phyloP scores from a whole-genome alignment of 441 rosid species.

The Daphne laureola region DNA sequence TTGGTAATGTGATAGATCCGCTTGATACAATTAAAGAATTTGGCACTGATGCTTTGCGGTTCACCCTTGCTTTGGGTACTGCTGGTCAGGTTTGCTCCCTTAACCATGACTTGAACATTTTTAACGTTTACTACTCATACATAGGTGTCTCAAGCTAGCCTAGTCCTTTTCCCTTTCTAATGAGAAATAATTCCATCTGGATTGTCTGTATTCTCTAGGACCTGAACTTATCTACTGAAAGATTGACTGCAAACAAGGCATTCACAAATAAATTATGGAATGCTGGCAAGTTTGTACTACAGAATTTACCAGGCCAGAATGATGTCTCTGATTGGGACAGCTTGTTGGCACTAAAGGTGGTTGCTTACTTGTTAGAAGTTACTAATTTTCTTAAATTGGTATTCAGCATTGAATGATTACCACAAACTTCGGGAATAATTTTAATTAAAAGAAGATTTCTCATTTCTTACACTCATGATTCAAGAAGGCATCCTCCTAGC shows the following conservation, averaged over 20 bases:
- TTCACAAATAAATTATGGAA: constrained; percentile 97
- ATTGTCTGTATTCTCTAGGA: constrained; percentile 62
- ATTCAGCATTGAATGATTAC: constrained; percentile 4
- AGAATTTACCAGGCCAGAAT: constrained; percentile 65
- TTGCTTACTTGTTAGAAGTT: constrained; percentile 14
- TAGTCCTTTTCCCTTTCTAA: constrained; percentile 15
- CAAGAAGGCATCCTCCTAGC: too few species aligned
- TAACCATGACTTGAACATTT: not conserved
- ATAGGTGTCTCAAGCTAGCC: constrained; percentile 9
- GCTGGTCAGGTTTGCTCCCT: constrained; percentile 83
- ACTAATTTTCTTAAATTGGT: constrained; percentile 7
- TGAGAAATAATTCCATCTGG: constrained; percentile 12
- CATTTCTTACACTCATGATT: not conserved
- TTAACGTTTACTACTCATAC: constrained; percentile 10
- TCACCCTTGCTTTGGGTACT: constrained; percentile 89
- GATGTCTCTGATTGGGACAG: constrained; percentile 71
- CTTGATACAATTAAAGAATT: constrained; percentile 87
- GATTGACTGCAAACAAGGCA: constrained; percentile 90
- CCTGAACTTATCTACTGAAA: constrained; percentile 85
- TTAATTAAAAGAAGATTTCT: not conserved
- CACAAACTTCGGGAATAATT: not conserved
- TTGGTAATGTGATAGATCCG: constrained; percentile 92
- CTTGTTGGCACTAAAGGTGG: constrained; percentile 53
- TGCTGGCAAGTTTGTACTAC: constrained; percentile 92
- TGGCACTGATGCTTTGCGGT: constrained; percentile 94